Evolutionary conservation across 2,329 filamentous ascomycete species (phyloP).

Genomic region (Westerdykella aurantiaca): DNA sequence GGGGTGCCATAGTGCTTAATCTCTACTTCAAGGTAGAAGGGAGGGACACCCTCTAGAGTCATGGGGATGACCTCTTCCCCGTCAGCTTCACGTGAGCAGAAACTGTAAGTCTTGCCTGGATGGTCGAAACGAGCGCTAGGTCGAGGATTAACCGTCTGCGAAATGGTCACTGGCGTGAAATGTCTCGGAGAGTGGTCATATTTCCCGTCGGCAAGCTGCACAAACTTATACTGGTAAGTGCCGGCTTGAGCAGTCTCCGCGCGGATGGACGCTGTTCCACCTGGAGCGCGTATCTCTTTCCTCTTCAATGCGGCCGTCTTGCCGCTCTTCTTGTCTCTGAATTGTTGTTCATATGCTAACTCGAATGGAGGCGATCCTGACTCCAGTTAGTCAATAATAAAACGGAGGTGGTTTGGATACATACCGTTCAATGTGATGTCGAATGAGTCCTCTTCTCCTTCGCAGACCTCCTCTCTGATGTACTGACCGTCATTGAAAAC

Average conservation of each 20-base stretch:
- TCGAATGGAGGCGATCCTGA: conserved; percentile 73
- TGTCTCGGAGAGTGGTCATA: conserved; percentile 69
- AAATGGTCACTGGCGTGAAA: conserved; percentile 62
- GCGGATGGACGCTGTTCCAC: conserved; percentile 69
- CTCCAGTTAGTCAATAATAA: conserved; percentile 15
- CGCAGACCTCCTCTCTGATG: conserved; percentile 77
- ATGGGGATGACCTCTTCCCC: conserved; percentile 86
- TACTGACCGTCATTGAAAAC: conserved; percentile 50
- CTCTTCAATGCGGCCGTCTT: conserved; percentile 53
- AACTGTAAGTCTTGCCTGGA: conserved; percentile 90
- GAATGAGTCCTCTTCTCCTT: conserved; percentile 87
- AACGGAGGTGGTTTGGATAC: conserved; percentile 15
- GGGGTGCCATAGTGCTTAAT: conserved; percentile 84
- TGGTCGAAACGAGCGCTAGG: conserved; percentile 77
- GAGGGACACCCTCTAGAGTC: conserved; percentile 72
- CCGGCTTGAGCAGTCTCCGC: conserved; percentile 84
- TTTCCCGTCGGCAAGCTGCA: conserved; percentile 73
- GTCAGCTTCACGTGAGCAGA: conserved; percentile 78
- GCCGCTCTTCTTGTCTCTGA: conserved; percentile 62
- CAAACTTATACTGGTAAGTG: conserved; percentile 79
- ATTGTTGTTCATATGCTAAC: conserved; percentile 72
- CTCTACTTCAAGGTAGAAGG: conserved; percentile 86
- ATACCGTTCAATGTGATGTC: conserved; percentile 73
- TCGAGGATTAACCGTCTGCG: conserved; percentile 77
- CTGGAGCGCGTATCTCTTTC: conserved; percentile 69